A percentile compares a stretch with the other conserved stretches of the same genome.
Conservation (phyloP, 1,284 basidiomycete genomes). For the Malassezia slooffiae region DNA sequence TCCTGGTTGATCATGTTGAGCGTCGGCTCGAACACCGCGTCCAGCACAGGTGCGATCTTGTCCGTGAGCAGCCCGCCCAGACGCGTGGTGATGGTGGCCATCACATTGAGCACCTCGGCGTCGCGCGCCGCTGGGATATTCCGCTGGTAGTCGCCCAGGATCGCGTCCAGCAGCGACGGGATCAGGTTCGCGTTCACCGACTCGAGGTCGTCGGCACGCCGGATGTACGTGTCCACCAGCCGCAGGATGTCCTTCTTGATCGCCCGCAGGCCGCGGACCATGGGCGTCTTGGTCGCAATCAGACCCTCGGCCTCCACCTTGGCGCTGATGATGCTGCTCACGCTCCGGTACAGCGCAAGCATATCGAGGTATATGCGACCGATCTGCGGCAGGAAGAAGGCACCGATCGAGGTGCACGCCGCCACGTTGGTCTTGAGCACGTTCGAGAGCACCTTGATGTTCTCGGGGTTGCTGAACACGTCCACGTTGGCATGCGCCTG, state of each 20-base stretch:
- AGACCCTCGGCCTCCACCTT: constrained; percentile 67
- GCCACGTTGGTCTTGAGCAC: constrained; percentile 98
- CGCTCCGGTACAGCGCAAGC: constrained; percentile 94
- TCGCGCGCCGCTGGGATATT: constrained; percentile 90
- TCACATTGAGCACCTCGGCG: constrained; percentile 93
- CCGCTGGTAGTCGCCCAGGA: constrained; percentile 87
- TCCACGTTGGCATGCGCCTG: constrained; percentile 90
- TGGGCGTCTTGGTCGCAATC: constrained; percentile 93
- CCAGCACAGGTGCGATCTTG: constrained; percentile 89
- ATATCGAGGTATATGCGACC: constrained; percentile 95
- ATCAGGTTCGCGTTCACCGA: constrained; percentile 83
- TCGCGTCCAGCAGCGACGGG: constrained; percentile 88
- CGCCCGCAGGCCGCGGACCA: constrained; percentile 83
- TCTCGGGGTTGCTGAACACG: constrained; percentile 78
- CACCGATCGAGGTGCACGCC: constrained; percentile 90
- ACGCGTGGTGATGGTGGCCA: constrained; percentile 76
- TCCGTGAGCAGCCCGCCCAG: constrained; percentile 57
- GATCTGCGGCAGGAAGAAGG: constrained; percentile 92
- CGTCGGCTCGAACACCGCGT: constrained; percentile 95
- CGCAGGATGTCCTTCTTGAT: constrained; percentile 98
- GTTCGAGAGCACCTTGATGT: constrained; percentile 93
- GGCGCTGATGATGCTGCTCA: constrained; percentile 92
- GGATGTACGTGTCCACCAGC: constrained; percentile 90
- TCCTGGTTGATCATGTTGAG: constrained; percentile 98
- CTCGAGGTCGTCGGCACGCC: constrained; percentile 89